Conservation (phyloP, 257 asterid species). For the Fraxinus pennsylvanica region DNA sequence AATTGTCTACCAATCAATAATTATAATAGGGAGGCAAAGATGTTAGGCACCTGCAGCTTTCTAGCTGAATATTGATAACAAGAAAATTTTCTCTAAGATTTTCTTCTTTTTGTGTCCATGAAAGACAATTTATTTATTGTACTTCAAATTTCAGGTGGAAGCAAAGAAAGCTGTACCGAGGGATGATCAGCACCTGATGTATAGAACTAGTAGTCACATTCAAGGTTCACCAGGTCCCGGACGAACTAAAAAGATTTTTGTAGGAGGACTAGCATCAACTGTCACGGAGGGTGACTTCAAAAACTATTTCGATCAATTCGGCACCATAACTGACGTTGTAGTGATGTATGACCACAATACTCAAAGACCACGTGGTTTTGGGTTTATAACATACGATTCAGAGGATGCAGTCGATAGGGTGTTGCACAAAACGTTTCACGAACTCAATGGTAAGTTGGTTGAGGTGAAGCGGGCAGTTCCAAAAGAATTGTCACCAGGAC, state of each 20-base stretch:
- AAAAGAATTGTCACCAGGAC: constrained; percentile 32
- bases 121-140: constrained; percentile 9
- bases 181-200: constrained; percentile 26
- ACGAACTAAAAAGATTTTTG: constrained; percentile 28
- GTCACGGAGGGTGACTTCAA: constrained; percentile 26
- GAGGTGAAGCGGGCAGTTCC: constrained; percentile 36
- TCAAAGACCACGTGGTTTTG: constrained; percentile 58
- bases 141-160: constrained; percentile 27
- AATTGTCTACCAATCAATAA: not conserved
- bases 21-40: not conserved
- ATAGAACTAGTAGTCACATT: constrained; percentile 22
- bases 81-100: not conserved
- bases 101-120: not conserved
- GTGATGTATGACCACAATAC: constrained; percentile 35
- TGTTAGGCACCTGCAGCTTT: not conserved
- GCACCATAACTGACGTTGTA: constrained; percentile 28
- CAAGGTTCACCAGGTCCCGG: constrained; percentile 30
- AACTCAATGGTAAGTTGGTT: constrained; percentile 59
- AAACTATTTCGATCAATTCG: constrained; percentile 16
- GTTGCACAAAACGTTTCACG: constrained; percentile 54
- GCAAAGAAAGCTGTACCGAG: constrained; percentile 37
- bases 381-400: constrained; percentile 51
- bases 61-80: constrained; percentile 10
- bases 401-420: constrained; percentile 58
- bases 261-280: constrained; percentile 32